Conservation (phyloP, 202 grass and related monocot species). For the Panicum virgatum region DNA sequence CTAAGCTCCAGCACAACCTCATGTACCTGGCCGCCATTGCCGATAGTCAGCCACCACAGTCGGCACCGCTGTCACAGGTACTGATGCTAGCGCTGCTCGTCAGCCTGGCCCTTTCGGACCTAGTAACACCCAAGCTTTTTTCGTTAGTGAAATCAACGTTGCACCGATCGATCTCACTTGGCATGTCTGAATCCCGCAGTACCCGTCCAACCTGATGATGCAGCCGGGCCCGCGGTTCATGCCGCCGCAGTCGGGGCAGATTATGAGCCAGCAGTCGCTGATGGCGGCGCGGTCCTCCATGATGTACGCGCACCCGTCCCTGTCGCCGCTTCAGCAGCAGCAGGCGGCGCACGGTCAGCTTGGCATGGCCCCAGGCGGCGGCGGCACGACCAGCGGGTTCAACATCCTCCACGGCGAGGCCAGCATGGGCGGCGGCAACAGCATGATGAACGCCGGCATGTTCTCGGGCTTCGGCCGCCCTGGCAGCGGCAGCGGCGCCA, state of each 20-base stretch:
- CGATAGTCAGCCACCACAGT: constrained; percentile 92
- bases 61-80: constrained; percentile 74
- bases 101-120: neutral
- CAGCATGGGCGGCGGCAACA: constrained; percentile 72
- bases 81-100: neutral
- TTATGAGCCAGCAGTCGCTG: constrained; percentile 73
- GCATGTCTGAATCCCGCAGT: constrained; percentile 43
- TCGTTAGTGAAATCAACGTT: neutral
- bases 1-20: constrained; percentile 97
- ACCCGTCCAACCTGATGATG: constrained; percentile 87
- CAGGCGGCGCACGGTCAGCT: constrained; percentile 61
- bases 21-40: constrained; percentile 99
- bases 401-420: constrained; percentile 85
- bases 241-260: constrained; percentile 67
- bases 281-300: constrained; percentile 89
- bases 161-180: neutral
- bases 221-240: constrained; percentile 83
- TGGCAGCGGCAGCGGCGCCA: constrained; percentile 40
- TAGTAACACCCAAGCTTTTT: neutral
- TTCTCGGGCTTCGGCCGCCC: constrained; percentile 68
- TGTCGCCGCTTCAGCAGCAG: constrained; percentile 86
- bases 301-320: constrained; percentile 70
- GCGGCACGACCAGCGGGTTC: no score
- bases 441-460: constrained; percentile 68
- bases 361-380: constrained; percentile 47